Evolutionary conservation across 208 protist genomes (phyloP).

Genomic region (Leishmania turanica): DNA sequence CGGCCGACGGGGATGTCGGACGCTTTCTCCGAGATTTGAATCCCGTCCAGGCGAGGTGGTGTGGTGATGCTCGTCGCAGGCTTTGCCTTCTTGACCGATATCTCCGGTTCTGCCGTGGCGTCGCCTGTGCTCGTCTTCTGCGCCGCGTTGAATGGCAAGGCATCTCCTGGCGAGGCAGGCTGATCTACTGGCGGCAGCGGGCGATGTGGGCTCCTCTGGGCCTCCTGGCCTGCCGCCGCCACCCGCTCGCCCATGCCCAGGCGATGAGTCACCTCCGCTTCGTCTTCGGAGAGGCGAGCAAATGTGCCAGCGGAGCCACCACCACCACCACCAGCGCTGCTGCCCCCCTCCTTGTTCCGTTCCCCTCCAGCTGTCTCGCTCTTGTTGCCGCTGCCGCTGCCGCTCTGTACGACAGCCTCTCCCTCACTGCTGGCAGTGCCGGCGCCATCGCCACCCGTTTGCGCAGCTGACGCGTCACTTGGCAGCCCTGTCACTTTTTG

Average conservation of each 20-base stretch:
- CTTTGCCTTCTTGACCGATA: not conserved
- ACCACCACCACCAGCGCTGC: not conserved
- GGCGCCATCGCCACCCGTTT: not conserved
- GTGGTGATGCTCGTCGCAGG: not conserved
- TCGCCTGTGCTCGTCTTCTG: not conserved
- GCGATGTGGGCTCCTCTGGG: not conserved
- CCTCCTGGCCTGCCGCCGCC: slow-evolving; percentile 6
- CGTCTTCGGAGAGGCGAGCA: slow-evolving; percentile 9
- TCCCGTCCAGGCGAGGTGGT: slow-evolving; percentile 39
- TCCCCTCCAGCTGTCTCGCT: not conserved
- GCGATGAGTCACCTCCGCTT: slow-evolving; percentile 22
- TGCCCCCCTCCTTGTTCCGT: too few species aligned
- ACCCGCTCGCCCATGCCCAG: slow-evolving; percentile 11
- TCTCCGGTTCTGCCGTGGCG: not conserved
- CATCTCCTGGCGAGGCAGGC: not conserved
- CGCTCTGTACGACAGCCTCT: not conserved
- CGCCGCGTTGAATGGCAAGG: not conserved
- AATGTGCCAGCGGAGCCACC: slow-evolving; percentile 11
- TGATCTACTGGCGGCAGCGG: not conserved
- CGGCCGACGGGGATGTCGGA: slow-evolving; percentile 72
- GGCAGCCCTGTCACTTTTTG: not conserved
- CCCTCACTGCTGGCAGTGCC: not conserved
- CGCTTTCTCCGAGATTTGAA: slow-evolving; percentile 44
- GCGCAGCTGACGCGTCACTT: not conserved
- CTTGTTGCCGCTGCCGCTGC: not conserved